Evolutionary conservation across 2,329 filamentous ascomycete genomes (phyloP).

Genomic region (Pseudopyricularia cyperi): DNA sequence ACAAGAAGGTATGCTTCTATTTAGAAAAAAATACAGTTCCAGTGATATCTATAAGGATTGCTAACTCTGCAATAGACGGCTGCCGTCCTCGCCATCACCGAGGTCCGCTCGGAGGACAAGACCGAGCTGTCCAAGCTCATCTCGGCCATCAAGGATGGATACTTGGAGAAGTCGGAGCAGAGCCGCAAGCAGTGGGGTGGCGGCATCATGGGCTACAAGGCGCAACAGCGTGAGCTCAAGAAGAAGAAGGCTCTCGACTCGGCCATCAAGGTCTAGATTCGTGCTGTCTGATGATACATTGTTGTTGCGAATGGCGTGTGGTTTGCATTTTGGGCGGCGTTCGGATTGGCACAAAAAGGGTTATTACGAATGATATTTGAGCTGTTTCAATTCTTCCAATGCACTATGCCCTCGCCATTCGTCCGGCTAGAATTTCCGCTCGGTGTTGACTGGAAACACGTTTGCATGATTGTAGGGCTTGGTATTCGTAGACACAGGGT

Average conservation of each 20-base stretch:
- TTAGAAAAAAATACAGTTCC: neutral
- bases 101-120: slow-evolving; percentile 98
- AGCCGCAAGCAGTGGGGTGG: slow-evolving; percentile 92
- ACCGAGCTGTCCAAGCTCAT: slow-evolving; percentile 93
- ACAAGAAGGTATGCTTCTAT: slow-evolving; percentile 72
- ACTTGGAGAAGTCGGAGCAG: slow-evolving; percentile 90
- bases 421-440: neutral
- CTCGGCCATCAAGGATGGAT: slow-evolving; percentile 94
- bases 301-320: slow-evolving; percentile 10
- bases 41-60: neutral
- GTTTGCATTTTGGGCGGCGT: slow-evolving; percentile 17
- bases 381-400: slow-evolving; percentile 4
- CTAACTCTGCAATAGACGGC: slow-evolving; percentile 54
- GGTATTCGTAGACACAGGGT: neutral
- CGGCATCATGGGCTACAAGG: slow-evolving; percentile 98
- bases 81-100: slow-evolving; percentile 87
- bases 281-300: slow-evolving; percentile 8
- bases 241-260: slow-evolving; percentile 86
- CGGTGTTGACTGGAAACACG: neutral
- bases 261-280: slow-evolving; percentile 89
- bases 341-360: slow-evolving; percentile 20
- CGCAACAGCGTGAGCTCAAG: slow-evolving; percentile 64
- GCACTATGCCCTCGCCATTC: neutral
- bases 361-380: slow-evolving; percentile 12
- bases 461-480: neutral